A percentile compares a stretch with the other conserved stretches of the same genome.
These are phyloP conservation scores for Forsythia viridissima DNA, from an alignment of 257 asterid species.

Conservation along the genomic window DNA sequence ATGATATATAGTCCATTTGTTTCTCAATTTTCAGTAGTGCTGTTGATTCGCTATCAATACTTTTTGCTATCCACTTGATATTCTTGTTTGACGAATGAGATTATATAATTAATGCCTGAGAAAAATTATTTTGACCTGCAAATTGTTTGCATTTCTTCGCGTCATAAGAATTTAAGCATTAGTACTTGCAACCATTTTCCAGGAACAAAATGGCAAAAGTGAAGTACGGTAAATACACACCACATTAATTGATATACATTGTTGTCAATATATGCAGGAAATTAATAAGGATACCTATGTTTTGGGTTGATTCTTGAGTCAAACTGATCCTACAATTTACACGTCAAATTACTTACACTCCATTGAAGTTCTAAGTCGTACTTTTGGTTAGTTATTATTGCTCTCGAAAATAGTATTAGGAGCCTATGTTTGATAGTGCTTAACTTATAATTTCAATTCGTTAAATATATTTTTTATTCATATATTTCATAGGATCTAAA, in stretches of 20 bases:
- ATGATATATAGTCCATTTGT: too few species aligned
- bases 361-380: background rate
- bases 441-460: too few species aligned
- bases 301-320: constrained; percentile 52
- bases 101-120: constrained; percentile 41
- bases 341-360: constrained; percentile 22
- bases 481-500: too few species aligned
- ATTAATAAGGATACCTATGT: constrained; percentile 40
- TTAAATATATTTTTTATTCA: too few species aligned
- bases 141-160: background rate
- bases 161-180: background rate
- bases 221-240: background rate
- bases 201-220: background rate
- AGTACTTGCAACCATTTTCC: background rate
- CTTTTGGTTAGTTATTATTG: background rate
- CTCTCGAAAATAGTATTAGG: background rate
- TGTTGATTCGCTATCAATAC: constrained; percentile 50
- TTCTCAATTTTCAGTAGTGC: constrained; percentile 43
- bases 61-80: constrained; percentile 46
- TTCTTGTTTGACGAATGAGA: constrained; percentile 45
- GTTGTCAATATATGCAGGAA: constrained; percentile 26
- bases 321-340: constrained; percentile 54
- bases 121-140: background rate
- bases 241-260: background rate
- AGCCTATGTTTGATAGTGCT: background rate